These are phyloP conservation scores for Calonectria naviculata DNA, from an alignment of 2,329 filamentous ascomycete genomes.

Conservation along the genomic window DNA sequence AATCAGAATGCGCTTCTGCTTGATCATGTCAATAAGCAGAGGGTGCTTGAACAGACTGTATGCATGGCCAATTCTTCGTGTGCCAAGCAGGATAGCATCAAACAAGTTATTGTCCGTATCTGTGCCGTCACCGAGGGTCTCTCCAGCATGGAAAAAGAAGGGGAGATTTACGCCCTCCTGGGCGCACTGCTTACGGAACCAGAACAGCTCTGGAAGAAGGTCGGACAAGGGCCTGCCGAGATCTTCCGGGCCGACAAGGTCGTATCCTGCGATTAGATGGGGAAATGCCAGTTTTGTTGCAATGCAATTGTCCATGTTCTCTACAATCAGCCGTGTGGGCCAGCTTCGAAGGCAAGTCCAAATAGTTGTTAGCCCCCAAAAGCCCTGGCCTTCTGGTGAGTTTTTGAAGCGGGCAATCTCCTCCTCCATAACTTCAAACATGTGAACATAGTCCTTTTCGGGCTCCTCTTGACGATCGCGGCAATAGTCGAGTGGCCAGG, in stretches of 20 bases:
- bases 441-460: slow-evolving; percentile 74
- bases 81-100: slow-evolving; percentile 88
- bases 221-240: slow-evolving; percentile 79
- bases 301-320: slow-evolving; percentile 91
- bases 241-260: slow-evolving; percentile 91
- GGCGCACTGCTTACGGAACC: slow-evolving; percentile 89
- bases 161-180: slow-evolving; percentile 84
- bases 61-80: slow-evolving; percentile 88
- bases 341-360: slow-evolving; percentile 81
- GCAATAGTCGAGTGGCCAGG: slow-evolving; percentile 79
- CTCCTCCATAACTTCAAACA: slow-evolving; percentile 80
- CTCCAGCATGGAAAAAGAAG: slow-evolving; percentile 96
- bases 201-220: slow-evolving; percentile 86
- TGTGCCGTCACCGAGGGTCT: slow-evolving; percentile 81
- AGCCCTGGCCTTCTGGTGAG: slow-evolving; percentile 75
- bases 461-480: slow-evolving; percentile 71
- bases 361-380: slow-evolving; percentile 88
- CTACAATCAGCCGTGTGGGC: slow-evolving; percentile 73
- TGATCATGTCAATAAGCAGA: slow-evolving; percentile 87
- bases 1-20: slow-evolving; percentile 86
- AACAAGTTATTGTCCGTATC: slow-evolving; percentile 85
- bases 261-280: slow-evolving; percentile 85
- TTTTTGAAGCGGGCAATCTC: slow-evolving; percentile 82
- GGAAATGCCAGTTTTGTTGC: slow-evolving; percentile 83
- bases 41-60: slow-evolving; percentile 94